Base-by-base conservation (phyloP, 1,139 yeast genomes). In the Blastobotrys proliferans region DNA sequence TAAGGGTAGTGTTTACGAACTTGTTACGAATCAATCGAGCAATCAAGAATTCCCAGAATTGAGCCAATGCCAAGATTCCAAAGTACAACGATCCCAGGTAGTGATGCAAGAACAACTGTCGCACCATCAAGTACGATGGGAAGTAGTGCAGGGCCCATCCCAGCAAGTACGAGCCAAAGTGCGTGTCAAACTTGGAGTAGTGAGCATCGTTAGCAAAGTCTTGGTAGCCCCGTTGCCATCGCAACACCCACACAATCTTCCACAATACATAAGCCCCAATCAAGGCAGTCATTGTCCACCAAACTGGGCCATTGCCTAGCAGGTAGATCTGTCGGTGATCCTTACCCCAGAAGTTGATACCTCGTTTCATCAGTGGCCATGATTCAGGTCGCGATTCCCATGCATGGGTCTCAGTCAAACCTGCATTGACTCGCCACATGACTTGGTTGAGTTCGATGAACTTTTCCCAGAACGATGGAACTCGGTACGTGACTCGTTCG, bases 401-500 rank as follows among this genome's bases (percentile, higher is more conserved):
- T 53, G 74, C 70, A 63, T 94, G 98, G 52, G 88, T 78, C 30
- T 81, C 83, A 37, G 92, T 86, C 58, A 92, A 74, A 20, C 90
- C 94, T 53, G 76, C 78, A 70, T 92, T 92, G 57, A 88, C 79
- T 46, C 72, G 73, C 97, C 97, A 92, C 98, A 94, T 94, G 56
- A 76, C 81, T 60, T 74, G 66, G 68, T 94, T 95, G 33, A 85
- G 71, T 67, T 90, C 97, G 34, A 76, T 55, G 48, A 92, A 67
- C 67, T 88, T 92, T 47, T 74, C 73, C 65, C 74, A 74, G 67
- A 87, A 83, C 3, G 81, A 58, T 41, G 84, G 78, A 39, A 58
- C 64, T 34, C 76, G 76, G 66, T 92, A 92, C 52, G 78, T 75
- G 43, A 82, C 69, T 49, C 68, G 70, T 57, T 74, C 80, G 20